Evolutionary conservation across 2,329 filamentous ascomycete species (phyloP), one percentile per base, ranked within the genome.

Genomic region (Diaporthe citrichinensis): DNA sequence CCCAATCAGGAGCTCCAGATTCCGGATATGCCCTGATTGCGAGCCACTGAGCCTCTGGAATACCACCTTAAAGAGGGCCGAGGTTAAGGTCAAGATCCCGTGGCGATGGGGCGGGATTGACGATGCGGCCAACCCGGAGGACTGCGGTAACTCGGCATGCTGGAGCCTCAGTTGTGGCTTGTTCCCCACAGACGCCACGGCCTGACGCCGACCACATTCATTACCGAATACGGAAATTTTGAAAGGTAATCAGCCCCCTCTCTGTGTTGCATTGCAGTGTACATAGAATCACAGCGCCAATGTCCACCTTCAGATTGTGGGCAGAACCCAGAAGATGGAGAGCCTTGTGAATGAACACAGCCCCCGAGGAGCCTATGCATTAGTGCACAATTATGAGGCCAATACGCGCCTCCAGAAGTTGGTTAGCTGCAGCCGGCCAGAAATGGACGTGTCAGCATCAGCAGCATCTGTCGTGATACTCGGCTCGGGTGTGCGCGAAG

Each of bases 131-230:
- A 23, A 20, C 34, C 41, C 44, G 65, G 65, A 71, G 71, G 71
- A 41, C 71, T 71, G 28, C 34, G 62, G 62, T 36, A 23, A 57
- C 36, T 25, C 39, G 67, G 34, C 23, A 39, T 25, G 25, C 51
- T 53, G 59, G 74, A 76, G 74, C 74, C 74, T 76, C 71, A 76
- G 51, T n/a, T 39, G 71, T 65, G 46, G 71, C 65, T 65, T 58
- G 39, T 44, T 68, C 28, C 20, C 57, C 34, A 9, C 20, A 71
- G 25, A 65, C 17, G 51, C 41, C 74, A 71, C 36, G 23, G 41
- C 57, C 57, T 4, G 23, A 41, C 57, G 57, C 10, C 57, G 9
- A 59, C 34, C 57, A 25, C 34, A 25, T 31, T 6, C 34, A 8
- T 41, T 39, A 25, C 34, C 23, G 57, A 41, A 25, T 59, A 25